Evolutionary conservation across 2,329 filamentous ascomycete genomes (phyloP), one percentile per base, ranked within the genome.

Genomic region (Botrytis deweyae): DNA sequence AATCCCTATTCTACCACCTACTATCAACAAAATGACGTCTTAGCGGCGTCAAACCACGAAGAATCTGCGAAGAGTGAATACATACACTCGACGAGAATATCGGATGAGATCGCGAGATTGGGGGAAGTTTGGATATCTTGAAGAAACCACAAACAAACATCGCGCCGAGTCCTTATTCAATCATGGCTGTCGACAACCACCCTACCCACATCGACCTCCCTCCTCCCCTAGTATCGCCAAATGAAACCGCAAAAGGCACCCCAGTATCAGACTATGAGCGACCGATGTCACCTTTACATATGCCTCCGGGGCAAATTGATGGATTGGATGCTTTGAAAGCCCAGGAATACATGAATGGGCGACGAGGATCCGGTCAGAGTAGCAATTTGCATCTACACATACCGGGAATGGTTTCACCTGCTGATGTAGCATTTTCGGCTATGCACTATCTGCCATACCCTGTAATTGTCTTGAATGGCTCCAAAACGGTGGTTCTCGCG

Each of bases 361-460:
- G 74, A 69, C 72, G 73, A 42, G 61, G 66, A n/a, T 76, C 76
- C 22, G 49, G 62, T 20, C 66, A 73, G 38, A 71, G 72, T 36
- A 76, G 68, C 55, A 63, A 76, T 4, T 64, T 78, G n/a, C 76
- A 76, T 74, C 44, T 80, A 22, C 40, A 76, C 12, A 86, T 88
- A 81, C 85, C 86, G 0, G 81, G 81, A 71, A 83, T 86, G 49
- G 72, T 76, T 38, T 86, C 85, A 0, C 84, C 86, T 0, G 85
- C 84, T 1, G 87, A 89, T 77, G 82, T 90, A 58, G 90, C 91
- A 36, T 89, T 93, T 74, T 88, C 90, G 1, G 89, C 91, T 8
- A 84, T 95, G 82, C 91, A 93, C 79, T 93, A 92, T 79, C 84
- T 95, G 8, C 93, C 92, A 0, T 88, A 93, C 65, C 92, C 92